Percentiles rank a stretch among this genome's conserved stretches.
Evolutionary conservation across 2,329 filamentous ascomycete genomes (phyloP).

Genomic region (Rugonectria rugulosa): DNA sequence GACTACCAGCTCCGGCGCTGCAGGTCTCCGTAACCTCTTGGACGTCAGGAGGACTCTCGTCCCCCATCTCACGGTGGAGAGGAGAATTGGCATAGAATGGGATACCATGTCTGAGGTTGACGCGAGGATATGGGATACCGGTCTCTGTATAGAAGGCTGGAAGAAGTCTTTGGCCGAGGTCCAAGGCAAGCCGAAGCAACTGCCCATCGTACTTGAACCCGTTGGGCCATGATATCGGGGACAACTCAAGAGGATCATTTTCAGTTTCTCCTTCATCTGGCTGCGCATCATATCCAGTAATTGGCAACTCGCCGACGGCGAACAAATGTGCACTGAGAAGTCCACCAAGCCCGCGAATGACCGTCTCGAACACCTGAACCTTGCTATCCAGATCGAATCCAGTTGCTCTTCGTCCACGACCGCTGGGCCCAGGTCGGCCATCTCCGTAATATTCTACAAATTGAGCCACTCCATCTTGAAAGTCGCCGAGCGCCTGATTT

Average conservation of each 20-base stretch:
- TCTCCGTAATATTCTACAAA: constrained; percentile 88
- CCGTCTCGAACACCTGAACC: constrained; percentile 98
- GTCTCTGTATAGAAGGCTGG: constrained; percentile 93
- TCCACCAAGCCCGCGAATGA: constrained; percentile 91
- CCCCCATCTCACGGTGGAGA: constrained; percentile 64
- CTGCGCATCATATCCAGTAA: constrained; percentile 74
- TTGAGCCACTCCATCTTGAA: constrained; percentile 79
- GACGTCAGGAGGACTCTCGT: constrained; percentile 46
- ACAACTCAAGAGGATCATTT: constrained; percentile 55
- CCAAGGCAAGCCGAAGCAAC: constrained; percentile 84
- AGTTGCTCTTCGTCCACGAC: constrained; percentile 74
- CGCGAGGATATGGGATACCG: constrained; percentile 91
- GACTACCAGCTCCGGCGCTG: constrained; percentile 93
- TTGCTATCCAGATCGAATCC: constrained; percentile 98
- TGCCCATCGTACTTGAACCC: constrained; percentile 89
- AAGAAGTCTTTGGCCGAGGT: constrained; percentile 82
- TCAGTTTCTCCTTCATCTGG: constrained; percentile 32
- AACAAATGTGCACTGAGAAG: constrained; percentile 93
- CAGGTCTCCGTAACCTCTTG: constrained; percentile 92
- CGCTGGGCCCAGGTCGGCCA: constrained; percentile 72
- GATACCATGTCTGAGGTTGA: constrained; percentile 89
- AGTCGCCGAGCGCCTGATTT: constrained; percentile 68
- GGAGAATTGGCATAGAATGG: constrained; percentile 92
- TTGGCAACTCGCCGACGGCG: constrained; percentile 88
- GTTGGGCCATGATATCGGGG: constrained; percentile 74